phyloP scores from a whole-genome alignment of 176 grass and related monocot genomes.

The Carex parvula region DNA sequence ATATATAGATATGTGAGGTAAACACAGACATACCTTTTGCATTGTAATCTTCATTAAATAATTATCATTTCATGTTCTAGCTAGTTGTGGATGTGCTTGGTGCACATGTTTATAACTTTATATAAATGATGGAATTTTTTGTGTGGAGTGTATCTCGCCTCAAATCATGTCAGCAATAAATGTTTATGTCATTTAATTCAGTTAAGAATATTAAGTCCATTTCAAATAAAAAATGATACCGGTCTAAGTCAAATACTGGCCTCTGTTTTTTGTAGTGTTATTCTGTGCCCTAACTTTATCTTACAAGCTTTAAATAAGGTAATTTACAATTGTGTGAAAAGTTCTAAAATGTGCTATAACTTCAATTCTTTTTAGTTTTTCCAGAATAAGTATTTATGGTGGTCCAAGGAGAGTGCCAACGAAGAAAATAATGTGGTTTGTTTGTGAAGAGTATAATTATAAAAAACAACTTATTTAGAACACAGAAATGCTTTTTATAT shows the following conservation, averaged over 20 bases:
- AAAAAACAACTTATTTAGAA: no score
- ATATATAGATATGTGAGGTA: slow-evolving; percentile 12
- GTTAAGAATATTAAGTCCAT: not conserved
- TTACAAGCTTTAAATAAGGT: not conserved
- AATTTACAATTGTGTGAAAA: not conserved
- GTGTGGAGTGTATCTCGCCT: not conserved
- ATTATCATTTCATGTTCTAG: not conserved
- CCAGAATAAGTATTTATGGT: not conserved
- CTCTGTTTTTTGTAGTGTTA: not conserved
- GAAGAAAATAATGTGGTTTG: not conserved
- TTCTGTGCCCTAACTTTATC: not conserved
- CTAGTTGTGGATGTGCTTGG: not conserved
- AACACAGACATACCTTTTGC: slow-evolving; percentile 19
- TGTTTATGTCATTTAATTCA: not conserved
- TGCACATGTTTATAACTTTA: not conserved
- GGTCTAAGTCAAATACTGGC: not conserved
- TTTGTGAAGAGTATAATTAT: no score
- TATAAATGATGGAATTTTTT: not conserved
- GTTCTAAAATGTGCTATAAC: not conserved
- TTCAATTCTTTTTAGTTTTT: not conserved
- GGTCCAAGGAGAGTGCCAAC: not conserved
- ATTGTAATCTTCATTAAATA: slow-evolving; percentile 6
- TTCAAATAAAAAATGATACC: not conserved
- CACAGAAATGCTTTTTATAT: no score
- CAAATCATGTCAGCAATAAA: not conserved